Conservation (phyloP, 2,329 filamentous ascomycete genomes). For the Ceratocystis destructans region DNA sequence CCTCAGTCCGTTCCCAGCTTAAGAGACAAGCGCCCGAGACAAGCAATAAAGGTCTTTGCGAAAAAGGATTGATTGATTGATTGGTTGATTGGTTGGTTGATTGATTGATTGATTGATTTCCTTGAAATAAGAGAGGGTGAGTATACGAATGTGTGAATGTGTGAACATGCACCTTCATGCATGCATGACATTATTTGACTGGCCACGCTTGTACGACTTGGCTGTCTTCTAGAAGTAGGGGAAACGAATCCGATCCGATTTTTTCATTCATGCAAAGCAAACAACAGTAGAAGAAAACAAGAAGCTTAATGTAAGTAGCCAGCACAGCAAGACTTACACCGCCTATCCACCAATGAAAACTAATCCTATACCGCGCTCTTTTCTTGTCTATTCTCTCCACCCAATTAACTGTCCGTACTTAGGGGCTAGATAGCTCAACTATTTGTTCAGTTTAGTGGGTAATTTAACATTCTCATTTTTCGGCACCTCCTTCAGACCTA, state of each 20-base stretch:
- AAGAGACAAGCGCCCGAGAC: neutral
- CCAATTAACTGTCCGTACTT: no score
- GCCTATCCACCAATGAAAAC: neutral
- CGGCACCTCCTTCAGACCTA: constrained; percentile 3
- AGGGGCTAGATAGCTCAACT: neutral
- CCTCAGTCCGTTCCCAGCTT: neutral
- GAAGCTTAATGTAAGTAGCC: neutral
- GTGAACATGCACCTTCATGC: neutral
- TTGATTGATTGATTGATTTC: neutral
- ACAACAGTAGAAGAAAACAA: neutral
- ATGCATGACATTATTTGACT: neutral
- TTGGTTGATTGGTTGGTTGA: no score
- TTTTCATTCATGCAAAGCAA: neutral
- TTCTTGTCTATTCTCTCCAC: neutral
- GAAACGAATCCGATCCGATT: neutral
- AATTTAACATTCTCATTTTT: neutral
- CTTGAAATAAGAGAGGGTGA: neutral
- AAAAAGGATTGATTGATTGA: neutral
- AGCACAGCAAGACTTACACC: neutral
- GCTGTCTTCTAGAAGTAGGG: neutral
- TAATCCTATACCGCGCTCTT: neutral
- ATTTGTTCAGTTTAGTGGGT: neutral
- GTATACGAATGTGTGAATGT: neutral
- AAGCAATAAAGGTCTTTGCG: neutral
- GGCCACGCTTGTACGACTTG: neutral